These are phyloP conservation scores for Fusarium hainanense DNA, from an alignment of 2,329 filamentous ascomycete genomes.

Conservation along the genomic window DNA sequence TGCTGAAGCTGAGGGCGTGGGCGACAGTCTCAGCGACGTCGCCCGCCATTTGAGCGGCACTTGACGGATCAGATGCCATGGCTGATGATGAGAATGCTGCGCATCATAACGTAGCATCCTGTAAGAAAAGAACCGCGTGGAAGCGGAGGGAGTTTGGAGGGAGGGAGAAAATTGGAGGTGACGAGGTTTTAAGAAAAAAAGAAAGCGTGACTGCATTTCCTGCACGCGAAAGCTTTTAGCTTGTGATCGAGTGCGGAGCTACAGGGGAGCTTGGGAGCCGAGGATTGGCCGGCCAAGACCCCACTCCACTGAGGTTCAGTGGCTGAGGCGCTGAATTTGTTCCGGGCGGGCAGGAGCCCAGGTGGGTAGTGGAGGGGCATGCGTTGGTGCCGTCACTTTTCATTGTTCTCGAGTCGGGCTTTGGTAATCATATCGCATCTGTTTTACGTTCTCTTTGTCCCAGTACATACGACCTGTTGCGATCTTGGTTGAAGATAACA, in stretches of 20 bases:
- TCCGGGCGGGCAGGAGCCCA: slow-evolving; percentile 21
- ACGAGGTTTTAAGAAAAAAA: slow-evolving; percentile 42
- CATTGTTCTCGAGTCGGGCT: slow-evolving; percentile 7
- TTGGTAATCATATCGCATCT: slow-evolving; percentile 1
- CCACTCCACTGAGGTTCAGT: slow-evolving; percentile 32
- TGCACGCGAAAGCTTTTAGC: slow-evolving; percentile 42
- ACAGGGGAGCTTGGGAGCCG: slow-evolving; percentile 40
- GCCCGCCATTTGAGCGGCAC: slow-evolving; percentile 50
- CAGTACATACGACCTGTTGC: not conserved
- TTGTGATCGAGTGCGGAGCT: slow-evolving; percentile 46
- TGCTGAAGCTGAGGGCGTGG: slow-evolving; percentile 49
- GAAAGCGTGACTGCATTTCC: slow-evolving; percentile 31
- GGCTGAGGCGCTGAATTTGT: slow-evolving; percentile 35
- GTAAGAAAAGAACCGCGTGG: slow-evolving; percentile 42
- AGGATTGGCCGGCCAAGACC: slow-evolving; percentile 40
- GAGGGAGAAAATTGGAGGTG: slow-evolving; percentile 27
- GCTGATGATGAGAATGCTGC: slow-evolving; percentile 47
- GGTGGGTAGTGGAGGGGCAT: slow-evolving; percentile 39
- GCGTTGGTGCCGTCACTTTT: slow-evolving; percentile 31
- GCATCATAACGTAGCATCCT: slow-evolving; percentile 53
- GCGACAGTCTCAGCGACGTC: slow-evolving; percentile 50
- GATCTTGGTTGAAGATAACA: slow-evolving; percentile 6
- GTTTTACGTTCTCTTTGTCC: slow-evolving; percentile 10
- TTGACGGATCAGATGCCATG: slow-evolving; percentile 58
- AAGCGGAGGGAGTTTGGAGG: slow-evolving; percentile 37